These are phyloP conservation scores for Boletus bicolor DNA, from an alignment of 768 basidiomycete genomes.

Conservation along the genomic window DNA sequence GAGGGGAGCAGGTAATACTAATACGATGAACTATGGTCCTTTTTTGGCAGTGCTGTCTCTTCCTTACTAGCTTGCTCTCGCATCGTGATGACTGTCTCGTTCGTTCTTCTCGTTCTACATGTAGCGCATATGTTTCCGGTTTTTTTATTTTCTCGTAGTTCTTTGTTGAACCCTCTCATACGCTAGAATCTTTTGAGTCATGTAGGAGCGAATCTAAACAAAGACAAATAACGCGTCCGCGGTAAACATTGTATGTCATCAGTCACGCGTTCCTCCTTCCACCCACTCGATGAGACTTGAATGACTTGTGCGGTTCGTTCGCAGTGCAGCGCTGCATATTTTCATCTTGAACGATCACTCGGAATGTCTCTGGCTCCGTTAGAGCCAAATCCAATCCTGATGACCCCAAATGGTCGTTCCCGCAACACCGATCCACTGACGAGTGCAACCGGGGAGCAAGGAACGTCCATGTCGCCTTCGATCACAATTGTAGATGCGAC, in stretches of 20 bases:
- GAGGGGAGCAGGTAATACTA: conserved; percentile 15
- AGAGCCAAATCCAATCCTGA: background rate
- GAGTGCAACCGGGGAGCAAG: background rate
- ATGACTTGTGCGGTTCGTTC: conserved; percentile 2
- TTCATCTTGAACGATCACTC: background rate
- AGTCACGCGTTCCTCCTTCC: background rate
- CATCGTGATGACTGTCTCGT: background rate
- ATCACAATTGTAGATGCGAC: conserved; percentile 21
- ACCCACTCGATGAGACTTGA: background rate
- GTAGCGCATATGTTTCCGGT: conserved; percentile 1
- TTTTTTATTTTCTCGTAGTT: background rate
- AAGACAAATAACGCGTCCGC: conserved; percentile 16
- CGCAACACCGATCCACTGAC: background rate
- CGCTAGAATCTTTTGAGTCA: background rate
- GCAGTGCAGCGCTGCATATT: background rate
- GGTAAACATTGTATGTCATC: background rate
- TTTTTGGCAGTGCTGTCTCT: background rate
- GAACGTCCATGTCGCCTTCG: background rate
- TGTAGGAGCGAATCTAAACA: background rate
- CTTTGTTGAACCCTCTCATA: background rate
- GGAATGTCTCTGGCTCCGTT: background rate
- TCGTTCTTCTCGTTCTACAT: background rate
- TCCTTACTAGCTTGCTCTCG: background rate
- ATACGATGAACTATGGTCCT: conserved; percentile 9
- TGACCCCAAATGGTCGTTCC: background rate